Conservation (phyloP, 441 rosid species). For the Theobroma grandiflorum region DNA sequence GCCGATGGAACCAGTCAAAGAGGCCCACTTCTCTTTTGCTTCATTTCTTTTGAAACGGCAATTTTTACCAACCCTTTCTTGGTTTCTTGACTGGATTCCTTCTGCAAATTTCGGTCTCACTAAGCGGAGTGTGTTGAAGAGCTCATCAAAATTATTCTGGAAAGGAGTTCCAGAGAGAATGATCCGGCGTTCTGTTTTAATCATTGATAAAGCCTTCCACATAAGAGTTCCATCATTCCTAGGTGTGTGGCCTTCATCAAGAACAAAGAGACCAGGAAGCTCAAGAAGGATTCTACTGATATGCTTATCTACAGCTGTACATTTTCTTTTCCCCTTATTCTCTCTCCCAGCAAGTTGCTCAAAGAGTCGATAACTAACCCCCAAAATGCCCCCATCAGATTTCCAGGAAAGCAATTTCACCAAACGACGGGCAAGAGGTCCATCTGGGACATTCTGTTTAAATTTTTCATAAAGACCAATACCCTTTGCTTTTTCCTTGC, state of each 20-base stretch:
- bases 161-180: conserved; percentile 78
- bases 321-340: conserved; percentile 6
- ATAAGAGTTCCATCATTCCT: conserved; percentile 53
- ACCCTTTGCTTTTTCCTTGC: conserved; percentile 42
- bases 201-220: conserved; percentile 51
- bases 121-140: conserved; percentile 52
- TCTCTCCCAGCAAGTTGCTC: conserved; percentile 43
- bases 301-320: conserved; percentile 16
- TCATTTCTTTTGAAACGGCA: conserved; percentile 35
- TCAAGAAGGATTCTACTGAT: conserved; percentile 44
- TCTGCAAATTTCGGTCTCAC: conserved; percentile 51
- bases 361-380: conserved; percentile 54
- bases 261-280: conserved; percentile 50
- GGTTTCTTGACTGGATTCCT: conserved; percentile 21
- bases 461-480: not conserved
- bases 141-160: conserved; percentile 70
- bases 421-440: conserved; percentile 27
- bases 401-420: conserved; percentile 61
- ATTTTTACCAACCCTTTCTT: conserved; percentile 25
- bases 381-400: conserved; percentile 47
- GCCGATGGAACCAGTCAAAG: conserved; percentile 43
- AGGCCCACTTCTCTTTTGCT: conserved; percentile 43
- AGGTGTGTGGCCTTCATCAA: conserved; percentile 78
- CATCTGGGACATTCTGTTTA: not conserved
- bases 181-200: conserved; percentile 52